phyloP scores from a whole-genome alignment of 192 early-diverging fungal species.

The Lunasporangiospora selenospora region DNA sequence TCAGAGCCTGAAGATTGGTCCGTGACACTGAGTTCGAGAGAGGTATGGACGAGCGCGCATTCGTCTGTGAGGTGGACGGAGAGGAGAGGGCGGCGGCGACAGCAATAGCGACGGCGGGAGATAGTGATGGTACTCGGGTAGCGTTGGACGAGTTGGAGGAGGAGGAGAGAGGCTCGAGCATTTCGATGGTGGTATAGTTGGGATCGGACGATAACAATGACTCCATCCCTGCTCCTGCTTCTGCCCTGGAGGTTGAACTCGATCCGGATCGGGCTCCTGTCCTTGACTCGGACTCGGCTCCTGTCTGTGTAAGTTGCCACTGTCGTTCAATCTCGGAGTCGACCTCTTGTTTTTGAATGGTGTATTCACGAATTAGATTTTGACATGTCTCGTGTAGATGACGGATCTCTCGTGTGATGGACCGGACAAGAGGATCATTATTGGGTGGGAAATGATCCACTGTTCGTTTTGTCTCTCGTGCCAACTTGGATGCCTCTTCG shows the following conservation, averaged over 20 bases:
- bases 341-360: conserved; percentile 10
- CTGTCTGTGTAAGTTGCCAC: conserved; percentile 22
- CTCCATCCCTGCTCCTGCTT: too few species aligned
- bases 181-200: conserved; percentile 18
- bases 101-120: too few species aligned
- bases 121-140: too few species aligned
- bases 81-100: background rate
- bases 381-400: conserved; percentile 61
- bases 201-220: conserved; percentile 11
- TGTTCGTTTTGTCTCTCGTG: conserved; percentile 81
- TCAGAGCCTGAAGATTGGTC: conserved; percentile 11
- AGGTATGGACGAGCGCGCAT: background rate
- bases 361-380: conserved; percentile 48
- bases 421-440: conserved; percentile 81
- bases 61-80: background rate
- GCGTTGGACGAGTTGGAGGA: too few species aligned
- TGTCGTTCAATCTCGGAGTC: conserved; percentile 15
- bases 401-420: conserved; percentile 81
- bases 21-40: conserved; percentile 8
- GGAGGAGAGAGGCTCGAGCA: conserved; percentile 4
- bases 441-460: conserved; percentile 76
- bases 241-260: too few species aligned
- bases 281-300: conserved; percentile 2
- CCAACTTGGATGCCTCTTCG: conserved; percentile 81
- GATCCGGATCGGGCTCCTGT: conserved; percentile 2